phyloP scores from a whole-genome alignment of 306 rosid species.

The Boehmeria nivea region DNA sequence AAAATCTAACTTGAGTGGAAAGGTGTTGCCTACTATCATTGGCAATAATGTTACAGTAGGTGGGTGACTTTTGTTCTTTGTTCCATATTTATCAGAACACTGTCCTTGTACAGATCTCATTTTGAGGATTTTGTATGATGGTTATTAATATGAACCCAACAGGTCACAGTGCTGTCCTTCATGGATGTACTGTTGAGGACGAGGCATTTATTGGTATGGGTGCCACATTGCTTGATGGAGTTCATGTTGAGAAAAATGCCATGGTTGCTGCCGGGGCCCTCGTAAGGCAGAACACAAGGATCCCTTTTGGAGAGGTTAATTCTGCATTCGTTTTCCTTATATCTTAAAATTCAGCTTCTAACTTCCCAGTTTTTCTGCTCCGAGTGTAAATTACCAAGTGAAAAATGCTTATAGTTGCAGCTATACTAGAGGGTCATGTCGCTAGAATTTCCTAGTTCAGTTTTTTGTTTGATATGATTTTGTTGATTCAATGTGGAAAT shows the following conservation, averaged over 20 bases:
- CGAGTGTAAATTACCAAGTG: not conserved
- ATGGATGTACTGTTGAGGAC: constrained; percentile 91
- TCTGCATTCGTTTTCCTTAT: not conserved
- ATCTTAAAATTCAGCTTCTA: not conserved
- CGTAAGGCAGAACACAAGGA: constrained; percentile 83
- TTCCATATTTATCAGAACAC: constrained; percentile 11
- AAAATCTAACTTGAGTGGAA: constrained; percentile 81
- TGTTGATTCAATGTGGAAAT: too few species aligned
- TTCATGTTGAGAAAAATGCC: constrained; percentile 74
- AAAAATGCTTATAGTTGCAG: not conserved
- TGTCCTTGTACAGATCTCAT: constrained; percentile 14
- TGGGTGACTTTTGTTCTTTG: constrained; percentile 39
- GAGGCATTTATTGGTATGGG: constrained; percentile 98
- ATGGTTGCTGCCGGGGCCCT: constrained; percentile 99
- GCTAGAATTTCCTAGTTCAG: too few species aligned
- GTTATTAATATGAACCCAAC: constrained; percentile 19
- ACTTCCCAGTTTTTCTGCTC: too few species aligned
- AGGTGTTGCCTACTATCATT: constrained; percentile 78
- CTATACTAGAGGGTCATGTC: too few species aligned
- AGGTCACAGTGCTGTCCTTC: constrained; percentile 91
- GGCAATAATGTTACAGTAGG: constrained; percentile 96
- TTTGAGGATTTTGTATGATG: constrained; percentile 11
- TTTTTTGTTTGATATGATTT: too few species aligned
- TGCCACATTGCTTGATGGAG: constrained; percentile 93
- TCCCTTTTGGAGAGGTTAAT: constrained; percentile 88